A percentile compares a stretch with the other conserved stretches of the same genome.
phyloP scores from a whole-genome alignment of 148 eudicot species.

The Fallopia convolvulus region DNA sequence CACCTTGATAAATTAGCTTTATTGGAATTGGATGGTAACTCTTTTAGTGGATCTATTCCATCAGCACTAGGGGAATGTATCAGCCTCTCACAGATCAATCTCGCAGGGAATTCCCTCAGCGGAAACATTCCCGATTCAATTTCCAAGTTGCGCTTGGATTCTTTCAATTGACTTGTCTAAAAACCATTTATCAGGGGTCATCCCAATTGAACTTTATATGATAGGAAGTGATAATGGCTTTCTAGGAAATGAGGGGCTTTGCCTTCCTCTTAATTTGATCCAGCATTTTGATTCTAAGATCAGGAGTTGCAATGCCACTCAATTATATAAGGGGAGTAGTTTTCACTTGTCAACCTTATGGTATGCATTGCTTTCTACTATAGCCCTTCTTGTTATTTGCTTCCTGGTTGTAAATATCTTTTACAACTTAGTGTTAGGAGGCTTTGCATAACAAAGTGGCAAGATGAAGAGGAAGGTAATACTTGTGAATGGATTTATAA shows the following conservation, averaged over 20 bases:
- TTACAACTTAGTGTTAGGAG: slow-evolving; percentile 16
- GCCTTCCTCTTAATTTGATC: slow-evolving; percentile 16
- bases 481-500: slow-evolving; percentile 45
- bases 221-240: slow-evolving; percentile 54
- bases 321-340: slow-evolving; percentile 11
- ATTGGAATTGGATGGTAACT: slow-evolving; percentile 53
- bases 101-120: slow-evolving; percentile 50
- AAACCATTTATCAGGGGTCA: slow-evolving; percentile 57
- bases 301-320: background rate
- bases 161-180: slow-evolving; percentile 73
- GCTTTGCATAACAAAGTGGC: background rate
- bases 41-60: slow-evolving; percentile 57
- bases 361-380: slow-evolving; percentile 28
- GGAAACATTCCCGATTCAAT: slow-evolving; percentile 53
- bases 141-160: slow-evolving; percentile 50
- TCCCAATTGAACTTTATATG: slow-evolving; percentile 46
- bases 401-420: slow-evolving; percentile 33
- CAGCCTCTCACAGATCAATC: slow-evolving; percentile 58
- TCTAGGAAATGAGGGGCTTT: slow-evolving; percentile 54
- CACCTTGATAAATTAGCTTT: slow-evolving; percentile 47
- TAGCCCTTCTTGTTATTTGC: slow-evolving; percentile 20
- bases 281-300: slow-evolving; percentile 16
- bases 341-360: slow-evolving; percentile 32
- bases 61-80: slow-evolving; percentile 46
- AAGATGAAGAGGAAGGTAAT: slow-evolving; percentile 8